Conservation (phyloP, 495 filamentous ascomycete genomes). For the Podospora didyma region DNA sequence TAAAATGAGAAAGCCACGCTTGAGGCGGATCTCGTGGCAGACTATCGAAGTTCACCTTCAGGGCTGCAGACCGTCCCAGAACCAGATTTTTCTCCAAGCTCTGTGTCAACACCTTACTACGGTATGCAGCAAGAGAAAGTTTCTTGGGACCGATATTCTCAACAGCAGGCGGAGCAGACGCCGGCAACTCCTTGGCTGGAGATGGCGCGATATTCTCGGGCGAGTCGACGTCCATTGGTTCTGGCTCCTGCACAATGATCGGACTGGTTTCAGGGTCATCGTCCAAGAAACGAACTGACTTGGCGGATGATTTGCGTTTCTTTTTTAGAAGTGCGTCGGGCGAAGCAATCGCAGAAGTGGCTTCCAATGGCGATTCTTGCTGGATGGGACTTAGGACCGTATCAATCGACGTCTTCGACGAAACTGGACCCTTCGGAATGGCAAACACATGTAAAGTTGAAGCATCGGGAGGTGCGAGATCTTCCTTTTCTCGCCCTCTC, state of each 20-base stretch:
- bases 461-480: constrained; percentile 18
- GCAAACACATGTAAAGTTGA: constrained; percentile 10
- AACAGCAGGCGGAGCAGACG: constrained; percentile 17
- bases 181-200: not conserved
- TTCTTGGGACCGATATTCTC: constrained; percentile 2
- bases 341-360: not conserved
- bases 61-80: constrained; percentile 18
- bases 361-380: not conserved
- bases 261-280: constrained; percentile 13
- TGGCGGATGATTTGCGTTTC: constrained; percentile 25
- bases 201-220: not conserved
- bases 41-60: constrained; percentile 29
- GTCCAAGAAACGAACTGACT: constrained; percentile 35
- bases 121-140: not conserved
- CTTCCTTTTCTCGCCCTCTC: constrained; percentile 21
- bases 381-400: not conserved
- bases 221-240: constrained; percentile 21
- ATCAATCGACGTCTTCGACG: constrained; percentile 1
- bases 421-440: constrained; percentile 5
- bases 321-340: constrained; percentile 9
- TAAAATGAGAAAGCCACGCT: constrained; percentile 34
- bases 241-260: constrained; percentile 16
- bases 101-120: constrained; percentile 10
- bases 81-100: constrained; percentile 24
- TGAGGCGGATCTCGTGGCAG: constrained; percentile 22